Conservation (phyloP, 495 filamentous ascomycete species). For the Pseudoneurospora amorphoporcata region DNA sequence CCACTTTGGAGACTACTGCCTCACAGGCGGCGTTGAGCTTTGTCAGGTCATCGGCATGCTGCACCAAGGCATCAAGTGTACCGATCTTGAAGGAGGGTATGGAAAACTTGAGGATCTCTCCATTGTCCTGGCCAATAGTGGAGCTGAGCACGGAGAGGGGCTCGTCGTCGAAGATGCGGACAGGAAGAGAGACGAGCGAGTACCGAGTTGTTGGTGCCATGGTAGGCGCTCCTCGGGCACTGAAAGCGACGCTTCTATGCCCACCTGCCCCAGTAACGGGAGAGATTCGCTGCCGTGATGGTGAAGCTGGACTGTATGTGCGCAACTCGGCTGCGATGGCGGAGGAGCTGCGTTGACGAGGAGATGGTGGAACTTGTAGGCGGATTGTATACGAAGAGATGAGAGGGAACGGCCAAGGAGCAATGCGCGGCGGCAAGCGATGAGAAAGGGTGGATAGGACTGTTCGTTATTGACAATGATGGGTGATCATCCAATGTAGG, state of each 20-base stretch:
- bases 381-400: neutral
- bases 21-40: constrained; percentile 78
- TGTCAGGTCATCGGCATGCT: constrained; percentile 88
- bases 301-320: neutral
- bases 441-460: neutral
- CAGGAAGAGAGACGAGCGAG: constrained; percentile 39
- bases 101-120: constrained; percentile 62
- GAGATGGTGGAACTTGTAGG: neutral
- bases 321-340: neutral
- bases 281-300: neutral
- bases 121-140: constrained; percentile 64
- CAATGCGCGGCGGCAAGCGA: neutral
- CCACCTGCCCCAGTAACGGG: neutral
- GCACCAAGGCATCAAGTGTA: constrained; percentile 88
- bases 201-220: constrained; percentile 22
- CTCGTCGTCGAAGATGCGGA: constrained; percentile 53
- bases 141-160: constrained; percentile 62
- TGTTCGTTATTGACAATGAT: neutral
- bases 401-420: neutral
- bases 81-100: constrained; percentile 97
- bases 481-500: neutral
- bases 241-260: neutral
- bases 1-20: constrained; percentile 76
- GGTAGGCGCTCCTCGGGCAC: neutral
- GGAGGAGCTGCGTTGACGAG: neutral